Evolutionary conservation across 2,329 filamentous ascomycete genomes (phyloP), one percentile per base, ranked within the genome.

Genomic region (Claviceps purpurea): DNA sequence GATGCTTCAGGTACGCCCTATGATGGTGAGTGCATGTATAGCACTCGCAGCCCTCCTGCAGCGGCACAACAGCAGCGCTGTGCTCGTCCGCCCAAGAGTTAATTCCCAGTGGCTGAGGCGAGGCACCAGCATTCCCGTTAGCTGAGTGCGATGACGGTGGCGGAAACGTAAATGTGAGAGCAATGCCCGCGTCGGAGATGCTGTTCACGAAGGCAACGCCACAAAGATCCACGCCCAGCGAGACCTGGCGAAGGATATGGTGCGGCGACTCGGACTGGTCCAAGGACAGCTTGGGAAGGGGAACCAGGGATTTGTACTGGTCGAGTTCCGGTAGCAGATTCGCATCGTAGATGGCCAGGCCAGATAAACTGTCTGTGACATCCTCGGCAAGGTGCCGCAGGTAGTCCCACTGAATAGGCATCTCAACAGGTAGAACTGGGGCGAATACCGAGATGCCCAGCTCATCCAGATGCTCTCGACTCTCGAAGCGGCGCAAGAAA

Each of bases 21-120:
- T 95, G 89, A 66, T 97, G 91, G 18, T 78, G 78, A 2, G 74
- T 79, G 73, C 93, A 98, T 22, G 89, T 74, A 65, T 95, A 91
- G 73, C 93, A 98, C 49, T 69, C 60, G 66, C 93, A 98, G 16
- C 68, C 75, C 5, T 74, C 60, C 1, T 68, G 63, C 2, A 96
- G 70, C 0, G 91, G 83, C 0, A 67, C 66, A 1, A 87, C 64
- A 41, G 86, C 80, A 4, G 74, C 72, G 3, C 79, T 75, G 67
- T 93, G 77, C 2, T 68, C 63, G 0, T 74, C 55, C 2, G 76
- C 73, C 84, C 89, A 94, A 72, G 97, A 83, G 66, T 97, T 82
- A 24, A 84, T 71, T 4, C 87, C 93, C 0, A 97, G 71, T 0
- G 85, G 76, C 18, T 56, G 61, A 10, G 55, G 52, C 3, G 54